phyloP scores from a whole-genome alignment of 2,329 filamentous ascomycete genomes.

The Cyphellophora europaea region DNA sequence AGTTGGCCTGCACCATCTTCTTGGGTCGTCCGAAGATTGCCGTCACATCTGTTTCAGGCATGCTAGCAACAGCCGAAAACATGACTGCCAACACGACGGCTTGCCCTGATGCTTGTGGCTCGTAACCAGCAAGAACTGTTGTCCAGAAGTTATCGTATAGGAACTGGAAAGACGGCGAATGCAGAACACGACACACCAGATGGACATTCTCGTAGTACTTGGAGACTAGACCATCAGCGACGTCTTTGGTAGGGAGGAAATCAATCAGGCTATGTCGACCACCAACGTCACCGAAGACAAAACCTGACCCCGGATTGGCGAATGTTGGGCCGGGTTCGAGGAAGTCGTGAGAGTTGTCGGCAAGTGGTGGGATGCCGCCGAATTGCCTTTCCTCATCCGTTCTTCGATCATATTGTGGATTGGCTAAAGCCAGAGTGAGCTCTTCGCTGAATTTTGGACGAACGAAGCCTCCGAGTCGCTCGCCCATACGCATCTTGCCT shows the following conservation, averaged over 20 bases:
- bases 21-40: constrained; percentile 49
- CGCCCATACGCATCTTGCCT: constrained; percentile 63
- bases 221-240: constrained; percentile 53
- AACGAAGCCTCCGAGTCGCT: constrained; percentile 64
- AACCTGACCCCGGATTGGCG: constrained; percentile 57
- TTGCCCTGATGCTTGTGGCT: constrained; percentile 56
- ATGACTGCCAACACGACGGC: constrained; percentile 60
- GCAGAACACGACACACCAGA: constrained; percentile 57
- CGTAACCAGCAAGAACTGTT: constrained; percentile 47
- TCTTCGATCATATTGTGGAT: constrained; percentile 6
- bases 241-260: constrained; percentile 49
- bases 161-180: constrained; percentile 56
- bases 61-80: constrained; percentile 60
- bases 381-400: constrained; percentile 9
- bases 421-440: constrained; percentile 32
- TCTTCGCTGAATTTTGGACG: constrained; percentile 63
- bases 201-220: constrained; percentile 64
- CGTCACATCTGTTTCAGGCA: constrained; percentile 46
- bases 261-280: constrained; percentile 45
- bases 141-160: constrained; percentile 60
- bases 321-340: constrained; percentile 57
- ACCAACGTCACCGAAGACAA: constrained; percentile 52
- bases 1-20: constrained; percentile 48
- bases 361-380: constrained; percentile 6
- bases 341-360: constrained; percentile 31